Evolutionary conservation across 495 filamentous ascomycete species (phyloP).

Genomic region (Patellaria atrata): DNA sequence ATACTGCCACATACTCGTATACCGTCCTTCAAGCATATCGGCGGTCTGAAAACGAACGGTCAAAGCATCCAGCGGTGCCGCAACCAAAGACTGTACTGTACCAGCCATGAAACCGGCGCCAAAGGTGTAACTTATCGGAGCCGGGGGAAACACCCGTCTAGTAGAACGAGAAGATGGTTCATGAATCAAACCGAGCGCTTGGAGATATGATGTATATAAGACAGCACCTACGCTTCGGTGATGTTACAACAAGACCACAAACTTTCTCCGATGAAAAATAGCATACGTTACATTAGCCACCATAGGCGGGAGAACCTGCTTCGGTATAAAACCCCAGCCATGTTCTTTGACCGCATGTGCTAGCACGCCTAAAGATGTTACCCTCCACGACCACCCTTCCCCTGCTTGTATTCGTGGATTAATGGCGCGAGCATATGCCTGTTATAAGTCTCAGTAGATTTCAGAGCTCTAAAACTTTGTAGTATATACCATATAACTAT

Average conservation of each 20-base stretch:
- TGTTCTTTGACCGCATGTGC: slow-evolving; percentile 62
- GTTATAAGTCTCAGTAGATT: not conserved
- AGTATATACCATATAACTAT: slow-evolving; percentile 45
- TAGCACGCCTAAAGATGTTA: slow-evolving; percentile 65
- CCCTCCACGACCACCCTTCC: slow-evolving; percentile 50
- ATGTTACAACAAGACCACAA: slow-evolving; percentile 3
- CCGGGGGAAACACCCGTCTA: slow-evolving; percentile 64
- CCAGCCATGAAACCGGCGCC: slow-evolving; percentile 66
- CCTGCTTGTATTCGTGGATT: slow-evolving; percentile 43
- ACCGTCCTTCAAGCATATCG: slow-evolving; percentile 52
- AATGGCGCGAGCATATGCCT: slow-evolving; percentile 55
- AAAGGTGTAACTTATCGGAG: slow-evolving; percentile 50
- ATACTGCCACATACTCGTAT: slow-evolving; percentile 74
- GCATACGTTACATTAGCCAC: slow-evolving; percentile 60
- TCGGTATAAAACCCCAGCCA: slow-evolving; percentile 77
- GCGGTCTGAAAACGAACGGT: slow-evolving; percentile 62
- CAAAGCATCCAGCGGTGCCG: slow-evolving; percentile 79
- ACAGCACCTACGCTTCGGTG: slow-evolving; percentile 56
- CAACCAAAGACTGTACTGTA: slow-evolving; percentile 60
- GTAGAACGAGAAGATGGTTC: slow-evolving; percentile 51
- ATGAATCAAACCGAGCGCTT: slow-evolving; percentile 58
- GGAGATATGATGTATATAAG: slow-evolving; percentile 78
- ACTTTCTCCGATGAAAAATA: not conserved
- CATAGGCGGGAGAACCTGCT: slow-evolving; percentile 75
- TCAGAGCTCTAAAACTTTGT: not conserved